A percentile compares a stretch with the other conserved stretches of the same genome.
Conservation (phyloP, 225 moss, liverwort and hornwort species). For the Physcomitrellopsis africana region DNA sequence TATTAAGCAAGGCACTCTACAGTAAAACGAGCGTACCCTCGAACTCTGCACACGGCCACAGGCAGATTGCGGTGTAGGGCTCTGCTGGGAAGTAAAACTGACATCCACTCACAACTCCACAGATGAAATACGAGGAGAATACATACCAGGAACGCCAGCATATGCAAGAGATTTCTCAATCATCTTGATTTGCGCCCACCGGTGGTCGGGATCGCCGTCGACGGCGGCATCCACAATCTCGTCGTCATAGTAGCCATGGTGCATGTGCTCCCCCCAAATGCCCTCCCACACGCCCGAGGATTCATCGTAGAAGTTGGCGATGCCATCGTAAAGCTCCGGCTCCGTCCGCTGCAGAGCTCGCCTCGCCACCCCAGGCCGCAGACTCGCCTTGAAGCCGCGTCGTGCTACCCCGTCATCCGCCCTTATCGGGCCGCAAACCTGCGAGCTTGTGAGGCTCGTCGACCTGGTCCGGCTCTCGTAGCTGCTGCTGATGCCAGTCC, state of each 20-base stretch:
- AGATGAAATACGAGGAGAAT: neutral
- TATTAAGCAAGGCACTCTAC: too few species aligned
- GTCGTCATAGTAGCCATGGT: constrained; percentile 85
- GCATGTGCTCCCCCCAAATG: constrained; percentile 99
- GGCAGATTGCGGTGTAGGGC: neutral
- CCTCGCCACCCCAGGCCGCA: neutral
- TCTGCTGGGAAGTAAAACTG: neutral
- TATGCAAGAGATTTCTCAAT: constrained; percentile 85
- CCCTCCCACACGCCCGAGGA: constrained; percentile 96
- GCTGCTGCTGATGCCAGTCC: neutral
- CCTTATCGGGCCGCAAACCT: neutral
- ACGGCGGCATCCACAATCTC: constrained; percentile 20
- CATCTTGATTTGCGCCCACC: constrained; percentile 83
- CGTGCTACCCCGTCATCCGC: neutral
- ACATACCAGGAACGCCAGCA: constrained; percentile 79
- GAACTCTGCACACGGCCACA: neutral
- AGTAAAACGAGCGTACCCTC: too few species aligned
- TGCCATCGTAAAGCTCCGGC: constrained; percentile 89
- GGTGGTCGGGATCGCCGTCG: constrained; percentile 44
- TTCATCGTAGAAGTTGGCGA: constrained; percentile 91
- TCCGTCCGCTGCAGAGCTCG: constrained; percentile 55
- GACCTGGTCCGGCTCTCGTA: neutral
- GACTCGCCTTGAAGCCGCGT: neutral
- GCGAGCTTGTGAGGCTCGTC: constrained; percentile 2
- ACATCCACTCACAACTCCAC: neutral